Evolutionary conservation across 2,329 filamentous ascomycete species (phyloP).

Genomic region (Colletotrichum horii): DNA sequence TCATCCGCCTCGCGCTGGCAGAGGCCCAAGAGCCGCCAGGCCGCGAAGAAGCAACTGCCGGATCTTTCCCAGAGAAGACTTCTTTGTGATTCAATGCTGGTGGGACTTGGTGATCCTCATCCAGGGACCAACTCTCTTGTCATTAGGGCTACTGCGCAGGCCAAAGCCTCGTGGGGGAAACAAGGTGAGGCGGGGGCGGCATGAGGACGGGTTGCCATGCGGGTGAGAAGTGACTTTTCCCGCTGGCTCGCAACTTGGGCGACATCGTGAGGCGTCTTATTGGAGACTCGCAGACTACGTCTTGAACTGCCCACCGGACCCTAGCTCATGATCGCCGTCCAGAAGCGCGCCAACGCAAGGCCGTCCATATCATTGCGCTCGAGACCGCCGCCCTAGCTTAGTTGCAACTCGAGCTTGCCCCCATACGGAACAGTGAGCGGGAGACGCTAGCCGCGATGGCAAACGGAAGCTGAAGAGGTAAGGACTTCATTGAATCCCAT

Average conservation of each 20-base stretch:
- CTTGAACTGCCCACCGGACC: not conserved
- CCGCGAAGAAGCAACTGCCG: not conserved
- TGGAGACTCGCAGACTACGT: not conserved
- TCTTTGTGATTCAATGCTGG: not conserved
- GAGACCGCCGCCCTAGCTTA: not conserved
- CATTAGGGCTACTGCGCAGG: not conserved
- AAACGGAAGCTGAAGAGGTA: not conserved
- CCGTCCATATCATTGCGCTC: not conserved
- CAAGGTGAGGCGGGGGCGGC: not conserved
- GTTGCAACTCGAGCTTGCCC: not conserved
- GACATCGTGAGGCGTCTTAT: not conserved
- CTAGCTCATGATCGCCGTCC: not conserved
- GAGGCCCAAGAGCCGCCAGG: not conserved
- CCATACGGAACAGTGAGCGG: not conserved
- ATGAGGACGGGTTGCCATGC: not conserved
- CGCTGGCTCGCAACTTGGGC: not conserved
- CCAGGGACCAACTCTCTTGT: not conserved
- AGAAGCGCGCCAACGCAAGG: not conserved
- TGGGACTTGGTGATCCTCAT: not conserved
- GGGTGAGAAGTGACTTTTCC: not conserved
- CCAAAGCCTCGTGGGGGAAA: not conserved
- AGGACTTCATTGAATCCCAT: not conserved
- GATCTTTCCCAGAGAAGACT: not conserved
- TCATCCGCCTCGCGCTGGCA: not conserved
- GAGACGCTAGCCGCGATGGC: not conserved